Percentiles rank a stretch among this genome's conserved stretches.
Conservation (phyloP, 495 filamentous ascomycete species). For the Trichoderma orchidacearum region DNA sequence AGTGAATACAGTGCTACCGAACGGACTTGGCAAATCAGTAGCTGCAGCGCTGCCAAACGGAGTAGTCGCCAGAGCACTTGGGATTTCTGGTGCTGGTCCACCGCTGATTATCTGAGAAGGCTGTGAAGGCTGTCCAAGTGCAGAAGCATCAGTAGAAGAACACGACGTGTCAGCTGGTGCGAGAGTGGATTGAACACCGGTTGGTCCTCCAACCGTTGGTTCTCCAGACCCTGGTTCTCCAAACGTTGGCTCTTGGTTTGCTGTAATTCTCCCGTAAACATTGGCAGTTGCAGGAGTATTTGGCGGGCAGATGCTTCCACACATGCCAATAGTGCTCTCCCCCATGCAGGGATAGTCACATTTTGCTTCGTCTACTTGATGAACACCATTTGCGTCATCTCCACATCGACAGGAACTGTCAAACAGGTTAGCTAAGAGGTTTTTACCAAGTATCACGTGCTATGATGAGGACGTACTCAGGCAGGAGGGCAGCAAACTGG, state of each 20-base stretch:
- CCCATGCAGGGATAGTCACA: background rate
- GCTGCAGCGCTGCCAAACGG: background rate
- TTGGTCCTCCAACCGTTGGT: background rate
- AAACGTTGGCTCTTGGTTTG: background rate
- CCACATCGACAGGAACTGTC: background rate
- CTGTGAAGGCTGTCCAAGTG: background rate
- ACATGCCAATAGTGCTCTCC: background rate
- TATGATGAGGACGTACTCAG: background rate
- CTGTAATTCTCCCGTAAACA: background rate
- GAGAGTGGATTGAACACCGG: background rate
- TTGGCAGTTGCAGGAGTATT: background rate
- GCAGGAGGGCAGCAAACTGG: background rate
- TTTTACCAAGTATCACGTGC: too few relatives aligned
- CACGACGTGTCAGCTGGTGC: background rate
- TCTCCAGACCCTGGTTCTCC: too few relatives aligned
- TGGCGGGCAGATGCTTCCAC: background rate
- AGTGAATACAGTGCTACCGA: too few relatives aligned
- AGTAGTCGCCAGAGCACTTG: background rate
- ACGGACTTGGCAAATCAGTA: background rate
- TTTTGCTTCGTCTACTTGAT: background rate
- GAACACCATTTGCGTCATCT: background rate
- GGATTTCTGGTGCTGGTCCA: background rate
- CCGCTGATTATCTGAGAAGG: background rate
- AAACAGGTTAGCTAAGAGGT: background rate
- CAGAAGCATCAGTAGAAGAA: background rate